Evolutionary conservation across 1,284 basidiomycete species (phyloP).

Genomic region (Austroboletus rostrupii): DNA sequence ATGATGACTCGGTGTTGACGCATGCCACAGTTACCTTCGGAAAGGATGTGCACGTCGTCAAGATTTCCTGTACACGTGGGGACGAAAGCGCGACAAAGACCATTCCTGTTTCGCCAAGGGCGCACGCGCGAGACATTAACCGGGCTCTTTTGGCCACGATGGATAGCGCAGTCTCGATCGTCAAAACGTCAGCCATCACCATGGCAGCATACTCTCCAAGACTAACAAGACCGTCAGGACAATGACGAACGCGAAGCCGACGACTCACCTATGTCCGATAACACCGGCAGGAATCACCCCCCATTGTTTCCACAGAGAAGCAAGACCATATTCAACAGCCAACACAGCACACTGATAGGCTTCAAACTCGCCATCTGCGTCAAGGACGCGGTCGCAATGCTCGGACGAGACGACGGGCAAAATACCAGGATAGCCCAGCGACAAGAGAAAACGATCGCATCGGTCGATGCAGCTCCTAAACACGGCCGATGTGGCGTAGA

Average conservation of each 20-base stretch:
- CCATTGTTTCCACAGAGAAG: conserved; percentile 61
- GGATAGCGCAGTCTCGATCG: conserved; percentile 50
- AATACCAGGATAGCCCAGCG: conserved; percentile 49
- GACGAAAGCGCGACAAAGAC: conserved; percentile 46
- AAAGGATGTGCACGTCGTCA: conserved; percentile 35
- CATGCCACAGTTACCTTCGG: conserved; percentile 51
- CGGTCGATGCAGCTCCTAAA: conserved; percentile 52
- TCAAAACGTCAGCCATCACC: conserved; percentile 52
- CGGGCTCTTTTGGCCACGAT: conserved; percentile 57
- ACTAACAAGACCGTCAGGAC: conserved; percentile 30
- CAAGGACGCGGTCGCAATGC: conserved; percentile 10
- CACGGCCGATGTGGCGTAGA: conserved; percentile 46
- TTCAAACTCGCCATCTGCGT: conserved; percentile 34
- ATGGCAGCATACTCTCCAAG: conserved; percentile 71
- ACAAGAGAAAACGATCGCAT: conserved; percentile 49
- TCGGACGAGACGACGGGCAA: conserved; percentile 39
- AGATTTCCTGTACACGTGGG: conserved; percentile 31
- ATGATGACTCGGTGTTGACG: conserved; percentile 54
- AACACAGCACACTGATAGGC: conserved; percentile 55
- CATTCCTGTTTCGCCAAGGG: conserved; percentile 50
- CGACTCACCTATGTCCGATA: conserved; percentile 61
- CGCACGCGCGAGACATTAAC: conserved; percentile 50
- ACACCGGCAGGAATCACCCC: conserved; percentile 55
- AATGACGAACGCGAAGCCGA: not conserved
- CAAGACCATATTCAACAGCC: conserved; percentile 57